Percentiles rank a stretch among this genome's conserved stretches.
Evolutionary conservation across 371 early-diverging fungal genomes (phyloP).

Genomic region (Rhizopus arrhizus): DNA sequence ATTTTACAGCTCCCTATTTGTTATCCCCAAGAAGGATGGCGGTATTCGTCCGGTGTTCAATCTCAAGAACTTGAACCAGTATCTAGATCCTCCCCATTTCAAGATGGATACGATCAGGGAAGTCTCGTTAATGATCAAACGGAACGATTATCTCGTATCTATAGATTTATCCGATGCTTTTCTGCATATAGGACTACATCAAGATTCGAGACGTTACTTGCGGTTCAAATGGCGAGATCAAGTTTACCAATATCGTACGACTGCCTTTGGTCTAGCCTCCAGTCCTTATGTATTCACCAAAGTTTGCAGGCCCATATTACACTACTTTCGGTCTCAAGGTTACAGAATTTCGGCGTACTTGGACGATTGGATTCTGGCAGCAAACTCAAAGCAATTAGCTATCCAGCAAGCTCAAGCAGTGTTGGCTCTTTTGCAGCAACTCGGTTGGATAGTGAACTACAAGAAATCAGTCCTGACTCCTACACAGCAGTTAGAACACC

Average conservation of each 20-base stretch:
- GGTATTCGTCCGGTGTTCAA: no score
- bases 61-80: no score
- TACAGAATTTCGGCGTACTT: constrained; percentile 15
- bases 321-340: constrained; percentile 27
- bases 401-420: neutral
- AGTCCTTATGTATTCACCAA: constrained; percentile 50
- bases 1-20: no score
- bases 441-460: constrained; percentile 8
- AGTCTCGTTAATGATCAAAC: no score
- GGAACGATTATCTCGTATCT: constrained; percentile 34
- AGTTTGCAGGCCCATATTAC: constrained; percentile 28
- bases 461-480: constrained; percentile 17
- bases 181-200: constrained; percentile 27
- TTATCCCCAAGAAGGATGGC: no score
- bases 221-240: constrained; percentile 47
- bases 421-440: neutral
- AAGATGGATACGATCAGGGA: no score
- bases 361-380: constrained; percentile 16
- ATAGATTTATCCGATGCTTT: constrained; percentile 39
- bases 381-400: constrained; percentile 1
- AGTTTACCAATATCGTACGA: constrained; percentile 46
- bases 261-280: constrained; percentile 52
- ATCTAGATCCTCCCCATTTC: no score
- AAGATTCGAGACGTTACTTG: constrained; percentile 26
- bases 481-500: constrained; percentile 20